Percentiles rank a stretch among this genome's conserved stretches.
Evolutionary conservation across 2,329 filamentous ascomycete species (phyloP).

Genomic region (Colletotrichum acutatum): DNA sequence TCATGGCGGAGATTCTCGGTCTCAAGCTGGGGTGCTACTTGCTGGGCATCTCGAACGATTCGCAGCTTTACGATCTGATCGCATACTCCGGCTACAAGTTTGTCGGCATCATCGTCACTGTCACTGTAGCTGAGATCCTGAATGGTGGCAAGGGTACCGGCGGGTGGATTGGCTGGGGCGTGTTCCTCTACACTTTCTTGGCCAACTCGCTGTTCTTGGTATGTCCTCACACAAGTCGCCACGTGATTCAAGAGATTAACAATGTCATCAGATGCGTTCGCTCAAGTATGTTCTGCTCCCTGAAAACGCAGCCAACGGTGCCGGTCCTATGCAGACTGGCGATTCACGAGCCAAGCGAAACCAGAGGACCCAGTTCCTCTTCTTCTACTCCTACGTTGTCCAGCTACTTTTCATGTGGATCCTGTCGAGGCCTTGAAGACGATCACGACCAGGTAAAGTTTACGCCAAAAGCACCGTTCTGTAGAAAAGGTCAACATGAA

Average conservation of each 20-base stretch:
- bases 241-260: conserved; percentile 31
- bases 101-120: conserved; percentile 91
- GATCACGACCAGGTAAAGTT: neutral
- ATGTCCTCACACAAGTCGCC: conserved; percentile 47
- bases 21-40: conserved; percentile 95
- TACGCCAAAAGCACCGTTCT: neutral
- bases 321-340: conserved; percentile 68
- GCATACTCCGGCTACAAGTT: conserved; percentile 99
- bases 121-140: conserved; percentile 82
- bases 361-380: conserved; percentile 90
- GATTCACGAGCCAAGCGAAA: conserved; percentile 88
- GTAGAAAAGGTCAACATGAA: neutral
- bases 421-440: conserved; percentile 57
- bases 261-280: conserved; percentile 78
- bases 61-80: conserved; percentile 90
- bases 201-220: conserved; percentile 97
- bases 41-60: conserved; percentile 91
- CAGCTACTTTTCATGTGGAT: conserved; percentile 96
- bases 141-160: conserved; percentile 85
- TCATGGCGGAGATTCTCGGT: conserved; percentile 88
- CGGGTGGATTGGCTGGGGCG: conserved; percentile 86
- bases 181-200: conserved; percentile 92
- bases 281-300: conserved; percentile 95
- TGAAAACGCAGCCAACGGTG: conserved; percentile 75
- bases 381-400: conserved; percentile 93